These are phyloP conservation scores for Penstemon eatonii DNA, from an alignment of 257 asterid genomes.

Conservation along the genomic window DNA sequence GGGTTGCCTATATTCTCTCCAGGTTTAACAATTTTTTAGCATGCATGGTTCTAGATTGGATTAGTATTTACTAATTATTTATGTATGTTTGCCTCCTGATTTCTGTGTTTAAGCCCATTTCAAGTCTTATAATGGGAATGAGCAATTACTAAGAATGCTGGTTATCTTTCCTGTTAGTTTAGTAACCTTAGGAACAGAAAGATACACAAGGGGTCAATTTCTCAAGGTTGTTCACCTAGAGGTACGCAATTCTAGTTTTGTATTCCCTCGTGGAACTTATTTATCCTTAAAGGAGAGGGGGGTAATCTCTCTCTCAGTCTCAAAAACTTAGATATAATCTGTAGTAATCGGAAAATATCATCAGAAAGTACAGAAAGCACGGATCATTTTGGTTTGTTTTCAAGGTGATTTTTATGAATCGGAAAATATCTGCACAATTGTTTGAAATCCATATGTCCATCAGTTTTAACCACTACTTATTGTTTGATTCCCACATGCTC, in stretches of 20 bases:
- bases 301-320: neutral
- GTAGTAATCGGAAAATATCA: neutral
- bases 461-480: neutral
- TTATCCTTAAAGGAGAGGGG: neutral
- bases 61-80: neutral
- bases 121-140: too few species aligned
- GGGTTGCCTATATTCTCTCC: neutral
- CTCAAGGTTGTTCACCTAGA: neutral
- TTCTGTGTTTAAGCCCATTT: neutral
- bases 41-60: slow-evolving; percentile 1
- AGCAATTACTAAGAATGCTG: too few species aligned
- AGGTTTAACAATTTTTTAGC: neutral
- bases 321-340: neutral
- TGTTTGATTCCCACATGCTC: slow-evolving; percentile 13
- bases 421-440: neutral
- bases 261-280: neutral
- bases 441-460: neutral
- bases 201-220: too few species aligned
- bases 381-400: slow-evolving; percentile 1
- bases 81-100: neutral
- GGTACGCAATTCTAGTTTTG: neutral
- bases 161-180: too few species aligned
- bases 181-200: too few species aligned
- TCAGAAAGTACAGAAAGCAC: neutral
- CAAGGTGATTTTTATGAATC: neutral